Evolutionary conservation across 148 eudicot species (phyloP).

Genomic region (Bassia scoparia): DNA sequence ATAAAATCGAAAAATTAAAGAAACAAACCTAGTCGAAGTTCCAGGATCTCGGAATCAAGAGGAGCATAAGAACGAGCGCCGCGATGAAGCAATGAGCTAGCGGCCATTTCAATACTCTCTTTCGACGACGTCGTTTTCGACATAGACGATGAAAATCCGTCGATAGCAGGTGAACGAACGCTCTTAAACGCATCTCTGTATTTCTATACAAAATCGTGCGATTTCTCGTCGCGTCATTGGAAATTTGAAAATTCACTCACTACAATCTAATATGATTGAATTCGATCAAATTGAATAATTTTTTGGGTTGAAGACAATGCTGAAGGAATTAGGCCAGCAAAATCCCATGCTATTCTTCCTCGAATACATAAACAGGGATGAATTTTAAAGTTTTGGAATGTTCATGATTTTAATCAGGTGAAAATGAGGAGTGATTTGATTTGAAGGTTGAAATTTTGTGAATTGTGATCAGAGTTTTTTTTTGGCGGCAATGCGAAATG

Average conservation of each 20-base stretch:
- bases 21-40: constrained; percentile 22
- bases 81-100: constrained; percentile 50
- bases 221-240: constrained; percentile 85
- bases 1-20: not conserved
- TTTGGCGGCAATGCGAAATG: constrained; percentile 4
- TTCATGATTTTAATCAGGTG: not conserved
- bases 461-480: not conserved
- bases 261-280: not conserved
- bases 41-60: constrained; percentile 40
- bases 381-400: not conserved
- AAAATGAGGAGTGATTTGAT: not conserved
- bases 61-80: constrained; percentile 46
- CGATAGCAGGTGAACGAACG: constrained; percentile 48
- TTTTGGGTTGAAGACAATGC: not conserved
- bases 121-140: constrained; percentile 27
- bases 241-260: not conserved
- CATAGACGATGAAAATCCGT: constrained; percentile 22
- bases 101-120: constrained; percentile 55
- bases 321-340: not conserved
- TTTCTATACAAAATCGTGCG: constrained; percentile 60
- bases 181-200: constrained; percentile 80
- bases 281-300: not conserved
- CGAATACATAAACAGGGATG: not conserved
- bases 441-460: not conserved
- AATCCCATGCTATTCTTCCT: not conserved